Evolutionary conservation across 108 stramenopile species (phyloP).

Genomic region (Phaeodactylum tricornutum): DNA sequence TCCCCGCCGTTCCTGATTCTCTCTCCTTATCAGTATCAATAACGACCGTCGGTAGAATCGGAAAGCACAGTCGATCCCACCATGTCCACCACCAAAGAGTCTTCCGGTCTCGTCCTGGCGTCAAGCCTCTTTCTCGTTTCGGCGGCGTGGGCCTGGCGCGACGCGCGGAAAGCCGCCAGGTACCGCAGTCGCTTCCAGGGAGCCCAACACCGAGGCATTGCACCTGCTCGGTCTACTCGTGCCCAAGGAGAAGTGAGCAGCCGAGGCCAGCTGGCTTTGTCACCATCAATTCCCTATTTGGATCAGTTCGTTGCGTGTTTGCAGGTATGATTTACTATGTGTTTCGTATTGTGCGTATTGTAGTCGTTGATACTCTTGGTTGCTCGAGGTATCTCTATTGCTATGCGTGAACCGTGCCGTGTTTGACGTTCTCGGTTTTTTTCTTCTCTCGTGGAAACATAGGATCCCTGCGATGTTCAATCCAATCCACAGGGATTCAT

Average conservation of each 20-base stretch:
- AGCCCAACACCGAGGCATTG: too few relatives aligned
- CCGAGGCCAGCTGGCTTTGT: constrained; percentile 1
- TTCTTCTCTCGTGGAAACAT: not conserved
- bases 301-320: constrained; percentile 6
- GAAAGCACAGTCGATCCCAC: too few relatives aligned
- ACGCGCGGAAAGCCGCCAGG: too few relatives aligned
- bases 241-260: not conserved
- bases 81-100: too few relatives aligned
- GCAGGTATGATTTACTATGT: not conserved
- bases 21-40: too few relatives aligned
- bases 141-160: too few relatives aligned
- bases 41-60: too few relatives aligned
- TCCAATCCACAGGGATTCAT: constrained; percentile 54
- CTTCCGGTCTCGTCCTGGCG: too few relatives aligned
- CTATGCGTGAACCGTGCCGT: not conserved
- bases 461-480: constrained; percentile 56
- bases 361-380: not conserved
- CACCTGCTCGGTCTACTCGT: too few relatives aligned
- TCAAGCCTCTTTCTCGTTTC: too few relatives aligned
- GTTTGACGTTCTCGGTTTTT: not conserved
- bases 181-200: too few relatives aligned
- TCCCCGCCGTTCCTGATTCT: too few relatives aligned
- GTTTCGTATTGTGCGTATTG: not conserved
- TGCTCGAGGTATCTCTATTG: not conserved
- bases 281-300: constrained; percentile 11